These are phyloP conservation scores for Fabrea salina DNA, from an alignment of 169 alveolate species.

Conservation along the genomic window DNA sequence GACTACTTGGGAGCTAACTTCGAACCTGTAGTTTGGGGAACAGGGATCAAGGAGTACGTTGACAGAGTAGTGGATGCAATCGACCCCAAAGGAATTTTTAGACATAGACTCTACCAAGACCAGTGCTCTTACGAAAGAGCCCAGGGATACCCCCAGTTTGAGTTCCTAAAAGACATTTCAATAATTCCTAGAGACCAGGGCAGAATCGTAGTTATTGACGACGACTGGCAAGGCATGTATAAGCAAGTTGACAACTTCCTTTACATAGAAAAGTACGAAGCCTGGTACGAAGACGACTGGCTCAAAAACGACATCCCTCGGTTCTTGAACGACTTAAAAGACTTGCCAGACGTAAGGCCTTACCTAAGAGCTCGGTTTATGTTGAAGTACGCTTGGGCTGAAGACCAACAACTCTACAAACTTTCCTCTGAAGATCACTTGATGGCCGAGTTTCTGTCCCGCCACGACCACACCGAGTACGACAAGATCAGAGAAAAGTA, in stretches of 20 bases:
- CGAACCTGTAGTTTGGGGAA: slow-evolving; percentile 48
- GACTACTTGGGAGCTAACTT: slow-evolving; percentile 23
- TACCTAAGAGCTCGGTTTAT: slow-evolving; percentile 14
- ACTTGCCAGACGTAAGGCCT: slow-evolving; percentile 26
- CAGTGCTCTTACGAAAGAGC: slow-evolving; percentile 32
- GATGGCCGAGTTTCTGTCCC: neutral
- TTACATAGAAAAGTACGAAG: neutral
- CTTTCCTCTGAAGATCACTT: neutral
- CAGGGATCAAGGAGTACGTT: slow-evolving; percentile 34
- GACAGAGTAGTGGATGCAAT: slow-evolving; percentile 31
- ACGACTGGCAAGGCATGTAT: slow-evolving; percentile 21
- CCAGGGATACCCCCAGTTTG: slow-evolving; percentile 21
- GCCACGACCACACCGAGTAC: neutral
- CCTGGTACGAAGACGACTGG: slow-evolving; percentile 6
- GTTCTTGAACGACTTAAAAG: neutral
- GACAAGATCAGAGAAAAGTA: neutral
- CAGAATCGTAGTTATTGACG: slow-evolving; percentile 29
- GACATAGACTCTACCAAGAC: slow-evolving; percentile 39
- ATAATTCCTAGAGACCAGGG: neutral
- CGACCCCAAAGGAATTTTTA: slow-evolving; percentile 52
- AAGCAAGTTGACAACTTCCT: slow-evolving; percentile 22
- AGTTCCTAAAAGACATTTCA: slow-evolving; percentile 19
- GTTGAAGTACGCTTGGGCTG: slow-evolving; percentile 27
- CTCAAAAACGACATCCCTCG: neutral
- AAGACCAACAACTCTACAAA: neutral